Evolutionary conservation across 1,139 yeast species (phyloP), one percentile per base, ranked within the genome.

Genomic region (Protomyces pachydermus): DNA sequence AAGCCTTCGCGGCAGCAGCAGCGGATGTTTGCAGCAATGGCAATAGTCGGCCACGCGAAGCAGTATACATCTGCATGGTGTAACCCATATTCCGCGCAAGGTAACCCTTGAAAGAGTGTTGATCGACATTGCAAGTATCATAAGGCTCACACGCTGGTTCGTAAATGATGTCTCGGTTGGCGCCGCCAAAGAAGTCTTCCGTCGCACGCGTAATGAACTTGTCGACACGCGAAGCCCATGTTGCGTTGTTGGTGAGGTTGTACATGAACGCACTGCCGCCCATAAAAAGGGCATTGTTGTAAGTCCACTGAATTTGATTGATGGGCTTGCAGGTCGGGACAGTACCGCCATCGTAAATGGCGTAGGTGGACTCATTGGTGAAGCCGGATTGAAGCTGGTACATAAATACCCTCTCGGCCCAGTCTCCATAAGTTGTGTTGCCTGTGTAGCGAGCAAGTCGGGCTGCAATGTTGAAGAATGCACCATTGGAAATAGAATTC

Each of bases 401-500:
- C 67, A 85, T 80, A 83, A 87, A 87, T 9, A 85, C 84, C 66
- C 74, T 77, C 68, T 84, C 86, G 14, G 91, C 87, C 74, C 87
- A 82, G 3, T 83, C 84, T 3, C 80, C 78, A 71, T 87, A 88
- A 1, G 87, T 78, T 54, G 78, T 81, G 72, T 87, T 84, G 42
- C 79, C 80, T 14, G 91, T 85, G 76, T 82, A 87, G 67, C 91
- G 78, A 4, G 90, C 91, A 70, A 88, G 81, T 68, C 96, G 80
- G 3, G 95, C 91, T 35, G 88, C 89, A 61, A 88, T 74, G 70
- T 86, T 85, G 80, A 88, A 88, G 66, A 88, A 77, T 70, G 88
- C 85, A 2, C 90, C 95, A 73, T 87, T 88, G 35, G 91, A 82
- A 66, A 88, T 87, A 35, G 91, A 79, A 74, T 88, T 88, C 74